Percentiles rank a stretch among this genome's conserved stretches.
These are phyloP conservation scores for Scutellaria barbata DNA, from an alignment of 257 asterid genomes.

Conservation along the genomic window DNA sequence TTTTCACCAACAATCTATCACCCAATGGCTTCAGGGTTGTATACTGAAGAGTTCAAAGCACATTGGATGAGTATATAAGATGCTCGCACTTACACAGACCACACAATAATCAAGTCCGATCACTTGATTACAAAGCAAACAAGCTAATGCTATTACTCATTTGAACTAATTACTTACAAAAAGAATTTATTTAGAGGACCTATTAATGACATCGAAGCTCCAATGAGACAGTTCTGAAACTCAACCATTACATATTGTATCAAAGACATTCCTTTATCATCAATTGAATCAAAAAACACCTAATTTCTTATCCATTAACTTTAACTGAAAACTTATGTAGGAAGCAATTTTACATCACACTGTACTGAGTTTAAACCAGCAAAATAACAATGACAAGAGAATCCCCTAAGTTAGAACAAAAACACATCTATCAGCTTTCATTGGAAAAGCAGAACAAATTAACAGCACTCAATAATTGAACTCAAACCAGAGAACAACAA, in stretches of 20 bases:
- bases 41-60: conserved; percentile 54
- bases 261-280: not conserved
- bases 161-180: not conserved
- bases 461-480: not conserved
- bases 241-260: not conserved
- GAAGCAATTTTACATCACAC: not conserved
- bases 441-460: not conserved
- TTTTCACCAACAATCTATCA: conserved; percentile 87
- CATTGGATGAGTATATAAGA: conserved; percentile 12
- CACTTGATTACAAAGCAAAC: not conserved
- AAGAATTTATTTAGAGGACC: not conserved
- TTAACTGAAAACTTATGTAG: not conserved
- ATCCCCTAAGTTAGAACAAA: too few relatives aligned
- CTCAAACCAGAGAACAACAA: not conserved
- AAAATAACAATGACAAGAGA: not conserved
- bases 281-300: not conserved
- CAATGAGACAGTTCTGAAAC: not conserved
- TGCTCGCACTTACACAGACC: not conserved
- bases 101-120: not conserved
- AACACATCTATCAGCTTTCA: not conserved
- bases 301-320: not conserved
- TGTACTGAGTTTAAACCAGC: not conserved
- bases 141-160: not conserved
- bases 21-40: conserved; percentile 96
- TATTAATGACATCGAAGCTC: not conserved